Conservation (phyloP, 2,329 filamentous ascomycete species). For the Talaromyces funiculosus region DNA sequence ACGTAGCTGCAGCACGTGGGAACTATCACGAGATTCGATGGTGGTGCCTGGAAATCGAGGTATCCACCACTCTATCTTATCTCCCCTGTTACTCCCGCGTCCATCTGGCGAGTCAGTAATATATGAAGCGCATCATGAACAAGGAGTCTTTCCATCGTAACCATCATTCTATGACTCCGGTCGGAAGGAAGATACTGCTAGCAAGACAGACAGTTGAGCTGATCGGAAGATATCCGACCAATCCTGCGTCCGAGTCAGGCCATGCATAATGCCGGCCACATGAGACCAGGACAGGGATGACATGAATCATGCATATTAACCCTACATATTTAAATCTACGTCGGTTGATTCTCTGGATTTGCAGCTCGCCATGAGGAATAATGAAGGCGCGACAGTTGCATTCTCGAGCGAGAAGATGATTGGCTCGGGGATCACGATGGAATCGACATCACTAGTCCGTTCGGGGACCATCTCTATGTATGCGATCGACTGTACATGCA, state of each 20-base stretch:
- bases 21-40: neutral
- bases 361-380: neutral
- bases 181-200: too few species aligned
- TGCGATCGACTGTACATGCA: too few species aligned
- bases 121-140: too few species aligned
- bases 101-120: too few species aligned
- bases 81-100: too few species aligned
- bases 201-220: too few species aligned
- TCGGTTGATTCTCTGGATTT: neutral
- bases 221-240: neutral
- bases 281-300: neutral
- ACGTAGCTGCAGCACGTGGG: neutral
- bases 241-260: neutral
- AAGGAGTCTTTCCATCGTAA: too few species aligned
- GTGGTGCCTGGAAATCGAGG: neutral
- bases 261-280: neutral
- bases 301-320: neutral
- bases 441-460: neutral
- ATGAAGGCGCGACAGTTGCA: neutral
- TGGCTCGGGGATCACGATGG: conserved; percentile 9
- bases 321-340: neutral
- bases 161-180: too few species aligned
- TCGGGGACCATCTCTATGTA: conserved; percentile 11
- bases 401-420: neutral
- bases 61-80: neutral